A percentile compares a stretch with the other conserved stretches of the same genome.
phyloP scores from a whole-genome alignment of 1,284 basidiomycete species.

The Mycosarcoma maydis region DNA sequence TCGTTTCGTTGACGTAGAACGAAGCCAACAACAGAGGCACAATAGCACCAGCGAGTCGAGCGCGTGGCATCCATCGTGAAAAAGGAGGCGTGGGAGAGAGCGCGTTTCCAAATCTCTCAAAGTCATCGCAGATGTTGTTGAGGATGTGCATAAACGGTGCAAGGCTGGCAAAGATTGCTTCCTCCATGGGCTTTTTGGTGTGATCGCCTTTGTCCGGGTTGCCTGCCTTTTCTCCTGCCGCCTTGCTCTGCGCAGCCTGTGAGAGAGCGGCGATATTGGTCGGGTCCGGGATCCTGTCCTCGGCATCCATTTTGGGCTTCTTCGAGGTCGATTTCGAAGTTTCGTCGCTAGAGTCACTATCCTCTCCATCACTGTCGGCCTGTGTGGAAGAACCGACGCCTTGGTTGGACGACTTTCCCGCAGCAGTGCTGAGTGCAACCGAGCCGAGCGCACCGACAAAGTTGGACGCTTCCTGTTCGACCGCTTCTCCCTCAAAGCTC shows the following conservation, averaged over 20 bases:
- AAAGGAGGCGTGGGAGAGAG: constrained; percentile 69
- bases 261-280: constrained; percentile 63
- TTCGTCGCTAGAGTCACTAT: constrained; percentile 14
- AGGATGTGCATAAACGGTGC: constrained; percentile 69
- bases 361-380: constrained; percentile 20
- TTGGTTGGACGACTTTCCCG: constrained; percentile 65
- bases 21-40: constrained; percentile 67
- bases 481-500: constrained; percentile 69
- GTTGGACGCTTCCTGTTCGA: constrained; percentile 69
- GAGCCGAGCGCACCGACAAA: constrained; percentile 68
- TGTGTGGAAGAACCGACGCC: constrained; percentile 9
- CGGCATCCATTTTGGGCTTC: constrained; percentile 30
- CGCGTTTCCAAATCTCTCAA: constrained; percentile 69
- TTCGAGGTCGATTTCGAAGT: constrained; percentile 3
- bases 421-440: constrained; percentile 68
- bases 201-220: constrained; percentile 61
- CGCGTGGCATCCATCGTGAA: constrained; percentile 56
- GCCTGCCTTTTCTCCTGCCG: constrained; percentile 58
- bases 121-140: constrained; percentile 69
- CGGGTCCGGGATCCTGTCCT: constrained; percentile 66
- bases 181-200: constrained; percentile 63
- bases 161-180: constrained; percentile 64
- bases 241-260: constrained; percentile 64
- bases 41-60: constrained; percentile 65
- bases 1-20: constrained; percentile 68